Evolutionary conservation across 106 monocot species (phyloP).

Genomic region (Acorus gramineus): DNA sequence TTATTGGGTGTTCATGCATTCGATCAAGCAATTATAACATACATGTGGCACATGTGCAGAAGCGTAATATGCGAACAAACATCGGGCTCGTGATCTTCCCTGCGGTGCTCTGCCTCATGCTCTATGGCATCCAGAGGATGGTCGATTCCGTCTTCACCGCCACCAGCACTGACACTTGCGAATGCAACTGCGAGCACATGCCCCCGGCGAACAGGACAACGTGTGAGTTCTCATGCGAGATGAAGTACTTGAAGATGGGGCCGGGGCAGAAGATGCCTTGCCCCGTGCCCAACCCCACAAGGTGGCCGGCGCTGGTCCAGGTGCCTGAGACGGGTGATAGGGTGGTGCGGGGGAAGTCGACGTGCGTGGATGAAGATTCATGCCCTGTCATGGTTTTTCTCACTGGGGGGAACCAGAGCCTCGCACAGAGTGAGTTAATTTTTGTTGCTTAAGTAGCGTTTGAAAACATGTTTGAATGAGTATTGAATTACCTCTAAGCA

Average conservation of each 20-base stretch:
- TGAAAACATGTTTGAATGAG: neutral
- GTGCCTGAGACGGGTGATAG: slow-evolving; percentile 2
- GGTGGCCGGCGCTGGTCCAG: slow-evolving; percentile 18
- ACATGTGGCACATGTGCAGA: neutral
- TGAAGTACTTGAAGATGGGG: neutral
- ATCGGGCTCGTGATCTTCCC: slow-evolving; percentile 10
- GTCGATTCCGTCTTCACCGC: neutral
- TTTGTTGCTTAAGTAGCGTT: no score
- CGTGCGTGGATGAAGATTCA: slow-evolving; percentile 6
- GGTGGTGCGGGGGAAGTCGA: slow-evolving; percentile 8
- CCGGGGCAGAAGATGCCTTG: neutral
- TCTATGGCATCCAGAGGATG: neutral
- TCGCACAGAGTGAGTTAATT: slow-evolving; percentile 11
- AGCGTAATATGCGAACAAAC: slow-evolving; percentile 9
- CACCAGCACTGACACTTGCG: neutral
- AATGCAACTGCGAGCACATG: neutral
- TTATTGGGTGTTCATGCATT: neutral
- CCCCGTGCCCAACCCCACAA: neutral
- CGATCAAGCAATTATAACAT: neutral
- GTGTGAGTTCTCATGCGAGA: neutral
- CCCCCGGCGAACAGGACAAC: neutral
- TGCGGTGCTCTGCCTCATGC: slow-evolving; percentile 6
- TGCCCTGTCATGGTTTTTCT: slow-evolving; percentile 18
- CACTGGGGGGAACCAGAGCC: slow-evolving; percentile 20
- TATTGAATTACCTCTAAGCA: neutral